A percentile compares a stretch with the other conserved stretches of the same genome.
phyloP scores from a whole-genome alignment of 768 basidiomycete species.

The Coprinopsis cinerea region DNA sequence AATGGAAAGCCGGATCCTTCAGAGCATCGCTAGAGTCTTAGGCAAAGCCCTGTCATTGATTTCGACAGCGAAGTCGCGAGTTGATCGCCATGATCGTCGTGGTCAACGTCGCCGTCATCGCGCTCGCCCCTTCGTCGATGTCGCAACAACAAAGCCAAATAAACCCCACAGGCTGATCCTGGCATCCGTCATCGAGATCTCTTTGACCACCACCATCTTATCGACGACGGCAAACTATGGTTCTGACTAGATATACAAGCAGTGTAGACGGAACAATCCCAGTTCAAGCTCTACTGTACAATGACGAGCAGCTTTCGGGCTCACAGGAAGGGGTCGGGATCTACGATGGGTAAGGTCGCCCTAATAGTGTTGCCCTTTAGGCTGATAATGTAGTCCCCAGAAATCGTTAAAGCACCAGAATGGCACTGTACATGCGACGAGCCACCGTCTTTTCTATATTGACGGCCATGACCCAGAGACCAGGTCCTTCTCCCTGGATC shows the following conservation, averaged over 20 bases:
- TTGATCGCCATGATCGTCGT: background rate
- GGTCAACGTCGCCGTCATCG: background rate
- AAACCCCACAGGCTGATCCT: background rate
- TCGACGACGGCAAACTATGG: slow-evolving; percentile 30
- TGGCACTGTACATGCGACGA: slow-evolving; percentile 68
- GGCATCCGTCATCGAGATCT: background rate
- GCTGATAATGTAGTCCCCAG: slow-evolving; percentile 54
- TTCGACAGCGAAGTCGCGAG: background rate
- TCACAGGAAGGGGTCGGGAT: slow-evolving; percentile 81
- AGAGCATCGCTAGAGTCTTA: no score
- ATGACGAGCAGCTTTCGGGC: slow-evolving; percentile 71
- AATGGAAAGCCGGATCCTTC: no score
- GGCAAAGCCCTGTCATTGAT: background rate
- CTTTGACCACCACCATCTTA: background rate
- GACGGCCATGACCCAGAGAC: slow-evolving; percentile 41
- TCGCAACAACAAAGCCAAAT: background rate
- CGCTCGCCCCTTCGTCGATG: background rate
- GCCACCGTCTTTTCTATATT: slow-evolving; percentile 83
- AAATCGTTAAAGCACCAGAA: slow-evolving; percentile 77
- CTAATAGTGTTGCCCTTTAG: slow-evolving; percentile 9
- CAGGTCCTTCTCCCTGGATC: slow-evolving; percentile 63
- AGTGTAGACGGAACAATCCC: slow-evolving; percentile 74
- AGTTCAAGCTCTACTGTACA: slow-evolving; percentile 66
- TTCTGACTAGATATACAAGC: slow-evolving; percentile 48
- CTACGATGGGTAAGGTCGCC: slow-evolving; percentile 75